Base-by-base conservation (phyloP, 2,329 filamentous ascomycete species). In the Pestalotiopsis sp. region DNA sequence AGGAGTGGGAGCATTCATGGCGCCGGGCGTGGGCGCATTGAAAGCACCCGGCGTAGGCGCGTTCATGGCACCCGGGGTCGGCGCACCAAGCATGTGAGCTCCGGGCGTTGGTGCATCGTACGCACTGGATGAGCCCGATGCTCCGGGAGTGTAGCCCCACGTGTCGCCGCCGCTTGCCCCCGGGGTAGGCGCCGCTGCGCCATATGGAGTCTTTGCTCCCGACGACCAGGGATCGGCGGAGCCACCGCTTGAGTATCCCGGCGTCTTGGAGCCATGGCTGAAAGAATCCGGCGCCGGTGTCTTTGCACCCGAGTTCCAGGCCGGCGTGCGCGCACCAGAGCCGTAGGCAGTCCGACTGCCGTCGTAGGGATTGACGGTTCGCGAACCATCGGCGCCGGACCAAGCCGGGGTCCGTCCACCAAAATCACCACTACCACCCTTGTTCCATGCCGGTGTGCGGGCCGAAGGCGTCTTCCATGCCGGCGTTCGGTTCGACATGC, bases 291-390 rank as follows among this genome's bases (percentile, higher is more conserved):
- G 83, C 22, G 88, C 88, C 66, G 92, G 83, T 1, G 92, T 95
- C 77, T 92, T 91, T 66, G 91, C 89, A 65, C 92, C 92, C 1
- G 93, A 91, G 68, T 91, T 90, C 92, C 92, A 94, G 4, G 91
- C 91, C 7, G 92, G 92, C 1, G 91, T 94, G 65, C 92, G 88
- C 61, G 86, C 86, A 38, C 90, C 89, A 24, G 86, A 85, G 20
- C 93, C 93, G 73, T 97, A 97, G 1, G 93, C 89, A 17, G 93
- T 94, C 59, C 90, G 89, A 76, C 82, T 91, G 69, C 91, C 91
- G 72, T 92, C 91, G 73, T 93, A 92, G 1, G 91, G 90, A 75
- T 91, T 91, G 70, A 88, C 87, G 13, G 89, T 91, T 59, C 89
- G 84, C 3, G 88, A 91, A 6, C 90, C 90, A 74, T 91, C 88